These are phyloP conservation scores for Parascedosporium putredinis DNA, from an alignment of 2,329 filamentous ascomycete genomes.

Conservation along the genomic window DNA sequence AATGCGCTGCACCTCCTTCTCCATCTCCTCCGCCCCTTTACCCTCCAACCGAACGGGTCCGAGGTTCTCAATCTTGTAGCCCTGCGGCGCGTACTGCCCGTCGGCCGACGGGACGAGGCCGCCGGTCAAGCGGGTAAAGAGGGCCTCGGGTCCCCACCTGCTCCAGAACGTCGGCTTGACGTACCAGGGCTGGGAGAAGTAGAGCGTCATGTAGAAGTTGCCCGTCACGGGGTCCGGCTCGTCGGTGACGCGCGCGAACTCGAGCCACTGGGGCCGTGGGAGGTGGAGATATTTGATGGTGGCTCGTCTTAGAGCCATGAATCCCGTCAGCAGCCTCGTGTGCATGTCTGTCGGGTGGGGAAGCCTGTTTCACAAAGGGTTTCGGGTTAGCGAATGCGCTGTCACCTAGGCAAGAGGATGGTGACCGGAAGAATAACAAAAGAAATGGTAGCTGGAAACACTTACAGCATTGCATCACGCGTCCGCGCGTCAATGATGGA, in stretches of 20 bases:
- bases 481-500: background rate
- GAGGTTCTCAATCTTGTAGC: conserved; percentile 27
- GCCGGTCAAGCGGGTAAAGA: conserved; percentile 32
- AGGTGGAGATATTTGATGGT: conserved; percentile 36
- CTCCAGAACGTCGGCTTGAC: conserved; percentile 36
- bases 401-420: background rate
- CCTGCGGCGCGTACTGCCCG: conserved; percentile 34
- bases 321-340: conserved; percentile 26
- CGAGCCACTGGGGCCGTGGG: conserved; percentile 33
- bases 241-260: conserved; percentile 21
- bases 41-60: conserved; percentile 14
- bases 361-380: background rate
- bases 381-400: background rate
- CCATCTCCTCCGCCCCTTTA: conserved; percentile 14
- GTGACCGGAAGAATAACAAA: no score
- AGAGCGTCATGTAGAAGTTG: conserved; percentile 28
- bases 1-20: background rate
- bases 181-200: conserved; percentile 42
- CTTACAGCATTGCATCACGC: conserved; percentile 4
- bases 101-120: conserved; percentile 35
- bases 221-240: conserved; percentile 29
- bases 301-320: conserved; percentile 32
- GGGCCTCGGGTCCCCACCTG: conserved; percentile 34
- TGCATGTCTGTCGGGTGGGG: conserved; percentile 16
- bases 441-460: background rate